These are phyloP conservation scores for Aleurites moluccanus DNA, from an alignment of 441 rosid species.

Conservation along the genomic window DNA sequence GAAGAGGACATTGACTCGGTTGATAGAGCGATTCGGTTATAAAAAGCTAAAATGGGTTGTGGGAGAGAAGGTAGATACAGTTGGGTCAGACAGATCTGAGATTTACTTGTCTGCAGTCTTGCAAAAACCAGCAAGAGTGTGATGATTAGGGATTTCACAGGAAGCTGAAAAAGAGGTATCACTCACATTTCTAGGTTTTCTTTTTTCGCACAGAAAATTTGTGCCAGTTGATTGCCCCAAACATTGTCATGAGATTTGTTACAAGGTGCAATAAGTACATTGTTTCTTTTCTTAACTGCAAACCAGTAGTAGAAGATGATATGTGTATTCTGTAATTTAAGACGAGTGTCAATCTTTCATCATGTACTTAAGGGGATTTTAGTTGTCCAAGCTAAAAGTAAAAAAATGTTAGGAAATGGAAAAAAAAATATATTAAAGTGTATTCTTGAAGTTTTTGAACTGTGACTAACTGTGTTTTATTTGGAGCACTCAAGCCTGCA, in stretches of 20 bases:
- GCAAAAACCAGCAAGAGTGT: slow-evolving; percentile 82
- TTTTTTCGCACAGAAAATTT: slow-evolving; percentile 17
- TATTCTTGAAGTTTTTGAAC: slow-evolving; percentile 19
- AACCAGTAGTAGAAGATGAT: slow-evolving; percentile 19
- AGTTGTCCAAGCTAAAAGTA: slow-evolving; percentile 16
- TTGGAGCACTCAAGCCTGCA: slow-evolving; percentile 4
- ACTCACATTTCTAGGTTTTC: neutral
- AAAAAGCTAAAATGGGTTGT: slow-evolving; percentile 96
- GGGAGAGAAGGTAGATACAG: slow-evolving; percentile 71
- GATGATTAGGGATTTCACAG: slow-evolving; percentile 22
- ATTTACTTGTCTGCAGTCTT: slow-evolving; percentile 82
- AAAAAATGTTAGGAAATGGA: slow-evolving; percentile 23
- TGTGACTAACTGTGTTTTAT: neutral
- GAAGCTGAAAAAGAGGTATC: slow-evolving; percentile 24
- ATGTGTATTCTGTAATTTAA: slow-evolving; percentile 22
- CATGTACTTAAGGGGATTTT: slow-evolving; percentile 26
- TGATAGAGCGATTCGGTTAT: slow-evolving; percentile 84
- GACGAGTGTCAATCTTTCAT: neutral
- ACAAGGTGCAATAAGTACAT: slow-evolving; percentile 31
- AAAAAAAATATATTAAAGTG: slow-evolving; percentile 8
- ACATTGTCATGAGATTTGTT: slow-evolving; percentile 32
- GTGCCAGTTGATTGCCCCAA: slow-evolving; percentile 21
- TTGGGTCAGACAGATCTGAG: slow-evolving; percentile 51
- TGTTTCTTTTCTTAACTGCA: slow-evolving; percentile 28
- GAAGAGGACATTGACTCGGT: slow-evolving; percentile 66